phyloP scores from a whole-genome alignment of 2,329 filamentous ascomycete species.

The Exophiala mesophila region DNA sequence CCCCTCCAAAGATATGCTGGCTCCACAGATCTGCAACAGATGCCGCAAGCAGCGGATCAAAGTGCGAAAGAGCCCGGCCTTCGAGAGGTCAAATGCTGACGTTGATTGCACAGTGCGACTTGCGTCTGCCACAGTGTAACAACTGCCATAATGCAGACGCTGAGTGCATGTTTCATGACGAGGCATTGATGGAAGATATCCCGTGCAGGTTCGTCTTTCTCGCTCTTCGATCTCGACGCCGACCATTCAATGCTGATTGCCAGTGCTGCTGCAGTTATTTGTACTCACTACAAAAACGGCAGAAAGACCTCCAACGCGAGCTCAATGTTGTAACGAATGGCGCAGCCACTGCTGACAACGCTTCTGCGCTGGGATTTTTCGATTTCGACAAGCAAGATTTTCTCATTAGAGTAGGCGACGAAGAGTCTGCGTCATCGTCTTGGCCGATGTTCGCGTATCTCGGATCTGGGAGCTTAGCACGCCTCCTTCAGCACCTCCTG shows the following conservation, averaged over 20 bases:
- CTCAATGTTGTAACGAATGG: neutral
- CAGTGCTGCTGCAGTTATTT: conserved; percentile 3
- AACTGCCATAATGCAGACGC: conserved; percentile 11
- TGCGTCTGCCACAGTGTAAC: conserved; percentile 10
- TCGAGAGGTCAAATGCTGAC: neutral
- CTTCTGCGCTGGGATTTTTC: neutral
- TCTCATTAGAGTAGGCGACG: conserved; percentile 3
- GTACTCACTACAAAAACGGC: conserved; percentile 8
- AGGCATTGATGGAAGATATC: conserved; percentile 9
- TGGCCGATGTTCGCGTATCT: conserved; percentile 10
- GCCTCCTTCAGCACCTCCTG: conserved; percentile 6
- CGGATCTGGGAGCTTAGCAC: conserved; percentile 7
- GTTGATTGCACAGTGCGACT: conserved; percentile 6
- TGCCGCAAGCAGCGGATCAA: conserved; percentile 11
- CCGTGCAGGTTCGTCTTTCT: conserved; percentile 9
- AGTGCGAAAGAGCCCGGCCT: neutral
- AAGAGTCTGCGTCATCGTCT: conserved; percentile 1
- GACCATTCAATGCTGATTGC: no score
- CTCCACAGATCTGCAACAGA: conserved; percentile 8
- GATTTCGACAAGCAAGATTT: conserved; percentile 1
- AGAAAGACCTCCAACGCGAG: conserved; percentile 4
- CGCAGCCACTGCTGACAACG: no score
- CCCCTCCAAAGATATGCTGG: no score
- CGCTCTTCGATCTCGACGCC: neutral
- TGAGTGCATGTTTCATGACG: conserved; percentile 13